phyloP scores from a whole-genome alignment of 805 yeast genomes.

The Cyberlindnera galapagoensis region DNA sequence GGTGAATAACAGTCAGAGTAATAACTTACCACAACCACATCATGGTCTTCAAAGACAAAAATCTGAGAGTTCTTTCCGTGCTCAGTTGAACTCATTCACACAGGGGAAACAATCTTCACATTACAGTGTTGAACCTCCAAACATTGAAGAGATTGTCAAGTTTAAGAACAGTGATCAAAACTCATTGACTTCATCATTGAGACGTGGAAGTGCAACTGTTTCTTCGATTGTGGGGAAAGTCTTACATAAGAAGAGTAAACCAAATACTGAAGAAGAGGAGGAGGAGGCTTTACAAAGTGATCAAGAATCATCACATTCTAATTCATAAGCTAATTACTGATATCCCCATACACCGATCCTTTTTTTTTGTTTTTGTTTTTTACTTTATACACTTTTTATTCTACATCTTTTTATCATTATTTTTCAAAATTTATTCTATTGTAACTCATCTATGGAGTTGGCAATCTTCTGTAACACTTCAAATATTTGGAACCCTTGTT shows the following conservation, averaged over 20 bases:
- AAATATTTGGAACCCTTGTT: slow-evolving; percentile 82
- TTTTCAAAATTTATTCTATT: slow-evolving; percentile 1
- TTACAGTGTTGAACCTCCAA: slow-evolving; percentile 30
- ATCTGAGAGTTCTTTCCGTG: slow-evolving; percentile 20
- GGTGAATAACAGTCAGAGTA: too few species aligned
- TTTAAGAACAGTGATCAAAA: slow-evolving; percentile 26
- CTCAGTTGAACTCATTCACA: slow-evolving; percentile 16
- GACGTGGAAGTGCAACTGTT: slow-evolving; percentile 39
- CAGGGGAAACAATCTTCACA: slow-evolving; percentile 5
- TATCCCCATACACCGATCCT: neutral
- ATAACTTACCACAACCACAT: neutral
- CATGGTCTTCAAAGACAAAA: slow-evolving; percentile 12
- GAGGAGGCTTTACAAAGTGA: slow-evolving; percentile 25
- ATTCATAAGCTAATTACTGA: neutral
- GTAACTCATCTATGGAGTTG: slow-evolving; percentile 45
- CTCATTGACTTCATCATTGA: slow-evolving; percentile 28
- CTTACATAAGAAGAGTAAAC: slow-evolving; percentile 20
- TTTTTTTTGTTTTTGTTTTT: neutral
- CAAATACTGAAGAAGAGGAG: slow-evolving; percentile 21
- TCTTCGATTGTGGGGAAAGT: slow-evolving; percentile 29
- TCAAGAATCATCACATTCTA: slow-evolving; percentile 8
- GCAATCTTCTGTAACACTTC: slow-evolving; percentile 78
- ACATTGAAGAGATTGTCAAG: slow-evolving; percentile 29
- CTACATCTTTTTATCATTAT: slow-evolving; percentile 3
- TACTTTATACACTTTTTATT: neutral